phyloP scores from a whole-genome alignment of 2,329 filamentous ascomycete species.

The Trichoderma atrobrunneum region DNA sequence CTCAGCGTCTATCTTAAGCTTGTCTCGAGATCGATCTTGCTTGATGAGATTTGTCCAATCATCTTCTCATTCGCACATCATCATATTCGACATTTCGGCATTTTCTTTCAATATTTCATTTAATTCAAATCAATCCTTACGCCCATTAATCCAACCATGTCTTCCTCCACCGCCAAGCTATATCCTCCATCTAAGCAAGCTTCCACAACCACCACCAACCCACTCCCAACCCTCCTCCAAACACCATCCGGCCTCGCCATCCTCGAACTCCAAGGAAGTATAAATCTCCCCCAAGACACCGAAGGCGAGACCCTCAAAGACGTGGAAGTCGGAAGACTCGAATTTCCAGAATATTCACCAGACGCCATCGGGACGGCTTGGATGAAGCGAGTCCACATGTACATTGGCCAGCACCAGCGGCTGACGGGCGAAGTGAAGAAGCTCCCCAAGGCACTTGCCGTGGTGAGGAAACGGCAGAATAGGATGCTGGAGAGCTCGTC shows the following conservation, averaged over 20 bases:
- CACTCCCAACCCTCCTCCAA: conserved; percentile 78
- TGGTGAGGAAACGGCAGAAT: conserved; percentile 62
- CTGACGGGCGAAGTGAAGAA: conserved; percentile 90
- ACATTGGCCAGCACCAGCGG: conserved; percentile 83
- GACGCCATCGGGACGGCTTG: conserved; percentile 57
- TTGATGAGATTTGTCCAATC: background rate
- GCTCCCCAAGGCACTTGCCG: conserved; percentile 70
- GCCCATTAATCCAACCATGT: conserved; percentile 27
- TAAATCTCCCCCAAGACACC: conserved; percentile 64
- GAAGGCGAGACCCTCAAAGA: conserved; percentile 32
- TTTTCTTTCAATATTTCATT: background rate
- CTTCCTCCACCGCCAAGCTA: conserved; percentile 35
- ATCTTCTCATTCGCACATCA: background rate
- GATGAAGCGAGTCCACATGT: conserved; percentile 89
- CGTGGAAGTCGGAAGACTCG: conserved; percentile 63
- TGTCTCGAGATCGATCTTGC: background rate
- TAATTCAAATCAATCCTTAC: background rate
- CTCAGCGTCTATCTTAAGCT: background rate
- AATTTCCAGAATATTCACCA: conserved; percentile 70
- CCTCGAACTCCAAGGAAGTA: conserved; percentile 86
- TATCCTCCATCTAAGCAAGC: conserved; percentile 37
- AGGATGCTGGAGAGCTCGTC: conserved; percentile 43
- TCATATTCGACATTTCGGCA: no score
- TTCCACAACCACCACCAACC: conserved; percentile 37
- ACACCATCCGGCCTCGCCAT: conserved; percentile 87